Evolutionary conservation across 2,329 filamentous ascomycete genomes (phyloP).

Genomic region (Verticillium albo-atrum): DNA sequence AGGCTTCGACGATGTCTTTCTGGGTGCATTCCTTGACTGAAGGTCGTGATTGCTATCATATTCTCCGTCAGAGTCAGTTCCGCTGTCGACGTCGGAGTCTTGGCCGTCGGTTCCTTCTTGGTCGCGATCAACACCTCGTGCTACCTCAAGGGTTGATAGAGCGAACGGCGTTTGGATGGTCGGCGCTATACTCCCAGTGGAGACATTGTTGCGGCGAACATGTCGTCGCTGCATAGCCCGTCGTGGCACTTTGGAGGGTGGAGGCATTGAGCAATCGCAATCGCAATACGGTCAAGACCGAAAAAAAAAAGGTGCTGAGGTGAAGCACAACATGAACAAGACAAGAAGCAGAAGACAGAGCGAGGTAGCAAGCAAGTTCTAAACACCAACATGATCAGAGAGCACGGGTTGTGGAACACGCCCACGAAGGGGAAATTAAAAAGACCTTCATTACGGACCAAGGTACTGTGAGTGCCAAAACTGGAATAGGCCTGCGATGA

Average conservation of each 20-base stretch:
- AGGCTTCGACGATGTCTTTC: background rate
- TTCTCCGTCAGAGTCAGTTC: background rate
- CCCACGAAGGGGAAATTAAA: background rate
- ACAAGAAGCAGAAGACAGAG: background rate
- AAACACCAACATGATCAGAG: background rate
- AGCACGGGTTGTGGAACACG: background rate
- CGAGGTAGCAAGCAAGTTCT: background rate
- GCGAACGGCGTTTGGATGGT: background rate
- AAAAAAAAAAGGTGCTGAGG: background rate
- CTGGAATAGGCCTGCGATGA: background rate
- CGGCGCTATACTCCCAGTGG: background rate
- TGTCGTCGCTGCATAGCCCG: background rate
- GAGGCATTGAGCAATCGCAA: background rate
- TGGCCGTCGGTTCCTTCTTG: background rate
- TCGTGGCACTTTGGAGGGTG: background rate
- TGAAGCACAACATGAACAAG: background rate
- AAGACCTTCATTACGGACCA: background rate
- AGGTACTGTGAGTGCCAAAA: background rate
- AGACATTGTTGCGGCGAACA: background rate
- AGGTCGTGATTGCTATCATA: background rate
- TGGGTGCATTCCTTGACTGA: background rate
- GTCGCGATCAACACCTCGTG: background rate
- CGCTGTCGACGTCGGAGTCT: background rate
- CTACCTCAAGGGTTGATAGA: background rate
- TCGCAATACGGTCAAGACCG: background rate